phyloP scores from a whole-genome alignment of 306 rosid species.

The Lathyrus oleraceus region DNA sequence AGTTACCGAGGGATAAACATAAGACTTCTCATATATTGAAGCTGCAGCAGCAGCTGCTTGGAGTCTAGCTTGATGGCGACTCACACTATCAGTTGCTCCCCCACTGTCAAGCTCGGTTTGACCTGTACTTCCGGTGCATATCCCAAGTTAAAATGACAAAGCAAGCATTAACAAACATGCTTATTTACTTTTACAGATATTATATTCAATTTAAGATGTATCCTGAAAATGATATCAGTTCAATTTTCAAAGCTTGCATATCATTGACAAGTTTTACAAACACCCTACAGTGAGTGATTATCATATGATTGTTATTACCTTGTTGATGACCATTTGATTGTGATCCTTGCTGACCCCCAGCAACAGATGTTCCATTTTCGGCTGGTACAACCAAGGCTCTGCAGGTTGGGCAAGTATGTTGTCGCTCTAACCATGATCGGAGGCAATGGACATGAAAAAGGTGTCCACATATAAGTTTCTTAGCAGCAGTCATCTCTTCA shows the following conservation, averaged over 20 bases:
- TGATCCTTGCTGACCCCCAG: conserved; percentile 69
- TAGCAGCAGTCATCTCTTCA: conserved; percentile 97
- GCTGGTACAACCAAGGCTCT: conserved; percentile 95
- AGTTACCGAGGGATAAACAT: conserved; percentile 59
- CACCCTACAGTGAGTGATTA: conserved; percentile 1
- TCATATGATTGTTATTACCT: conserved; percentile 47
- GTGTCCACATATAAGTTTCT: conserved; percentile 95
- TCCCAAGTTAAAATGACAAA: conserved; percentile 34
- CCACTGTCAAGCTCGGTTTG: conserved; percentile 58
- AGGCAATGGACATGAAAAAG: conserved; percentile 95
- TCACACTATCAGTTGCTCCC: conserved; percentile 52
- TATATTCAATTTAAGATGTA: not conserved
- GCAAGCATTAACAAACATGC: not conserved
- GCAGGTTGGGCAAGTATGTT: conserved; percentile 98
- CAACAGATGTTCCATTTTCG: conserved; percentile 62
- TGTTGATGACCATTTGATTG: conserved; percentile 64
- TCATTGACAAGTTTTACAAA: conserved; percentile 14
- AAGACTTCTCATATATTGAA: conserved; percentile 85
- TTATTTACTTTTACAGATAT: not conserved
- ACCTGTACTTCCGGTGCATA: conserved; percentile 52
- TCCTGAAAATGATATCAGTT: conserved; percentile 24
- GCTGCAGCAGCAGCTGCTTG: conserved; percentile 97
- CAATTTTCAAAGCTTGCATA: conserved; percentile 22
- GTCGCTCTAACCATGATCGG: conserved; percentile 99
- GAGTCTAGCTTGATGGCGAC: conserved; percentile 82